These are phyloP conservation scores for Trypethelium eluteriae DNA, from an alignment of 495 filamentous ascomycete genomes.

Conservation along the genomic window DNA sequence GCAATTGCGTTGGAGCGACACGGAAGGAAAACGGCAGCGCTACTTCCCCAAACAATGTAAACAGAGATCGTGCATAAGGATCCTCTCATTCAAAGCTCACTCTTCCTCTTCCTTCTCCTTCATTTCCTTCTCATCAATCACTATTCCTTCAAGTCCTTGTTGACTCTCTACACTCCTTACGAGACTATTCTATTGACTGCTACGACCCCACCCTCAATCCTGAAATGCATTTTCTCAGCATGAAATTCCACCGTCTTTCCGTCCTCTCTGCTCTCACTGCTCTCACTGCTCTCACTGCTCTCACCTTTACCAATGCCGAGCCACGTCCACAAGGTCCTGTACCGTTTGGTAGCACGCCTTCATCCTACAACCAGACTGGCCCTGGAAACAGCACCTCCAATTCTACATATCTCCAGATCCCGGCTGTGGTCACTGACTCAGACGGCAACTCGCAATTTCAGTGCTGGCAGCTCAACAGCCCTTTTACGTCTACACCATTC, in stretches of 20 bases:
- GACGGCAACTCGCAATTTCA: constrained; percentile 3
- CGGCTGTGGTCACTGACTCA: not conserved
- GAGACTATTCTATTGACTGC: not conserved
- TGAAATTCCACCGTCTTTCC: not conserved
- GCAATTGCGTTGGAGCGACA: not conserved
- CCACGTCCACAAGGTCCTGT: not conserved
- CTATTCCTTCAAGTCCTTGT: not conserved
- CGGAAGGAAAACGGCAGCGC: not conserved
- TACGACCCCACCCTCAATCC: not conserved
- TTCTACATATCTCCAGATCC: not conserved
- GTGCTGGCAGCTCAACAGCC: constrained; percentile 3
- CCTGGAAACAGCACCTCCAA: not conserved
- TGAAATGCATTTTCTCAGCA: not conserved
- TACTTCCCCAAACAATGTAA: not conserved
- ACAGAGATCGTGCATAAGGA: not conserved
- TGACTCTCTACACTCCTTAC: not conserved
- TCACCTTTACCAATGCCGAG: not conserved
- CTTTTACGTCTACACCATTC: not conserved
- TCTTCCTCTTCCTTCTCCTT: not conserved
- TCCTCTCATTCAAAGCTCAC: not conserved
- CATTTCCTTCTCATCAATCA: not conserved
- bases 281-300: not conserved
- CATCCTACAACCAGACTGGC: constrained; percentile 5
- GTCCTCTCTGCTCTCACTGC: not conserved
- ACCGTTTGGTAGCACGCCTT: not conserved